Evolutionary conservation across 1,284 basidiomycete genomes (phyloP), one percentile per base, ranked within the genome.

Genomic region (Sanghuangporus sanghuang): DNA sequence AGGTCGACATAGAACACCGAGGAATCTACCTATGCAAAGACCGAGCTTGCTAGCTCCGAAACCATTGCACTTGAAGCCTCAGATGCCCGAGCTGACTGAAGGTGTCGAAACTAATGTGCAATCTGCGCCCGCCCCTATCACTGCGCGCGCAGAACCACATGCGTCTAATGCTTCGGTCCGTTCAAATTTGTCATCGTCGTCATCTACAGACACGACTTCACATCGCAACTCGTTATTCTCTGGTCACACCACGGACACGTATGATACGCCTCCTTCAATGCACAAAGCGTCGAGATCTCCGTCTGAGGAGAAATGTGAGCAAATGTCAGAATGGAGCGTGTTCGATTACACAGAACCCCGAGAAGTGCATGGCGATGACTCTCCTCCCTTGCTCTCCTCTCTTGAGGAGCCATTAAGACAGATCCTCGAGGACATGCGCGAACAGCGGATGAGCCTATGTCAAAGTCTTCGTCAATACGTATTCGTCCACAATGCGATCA

Each of bases 361-460:
- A 48, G 73, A 73, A 60, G 73, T 90, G 64, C 85, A 90, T 69
- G 73, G 72, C 39, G 76, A 79, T 21, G 60, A 71, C 64, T 81
- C 83, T n/a, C 87, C 87, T 1, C 80, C 82, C 12, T 74, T 82
- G 38, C 72, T 95, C 58, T 84, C 83, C 50, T 76, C 79, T 32
- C 85, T 89, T 68, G 78, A 83, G 40, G 87, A 92, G 64, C 93
- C 93, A 3, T 83, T 96, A 46, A 83, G 82, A 70, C 81, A 86
- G 62, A 83, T 95, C 2, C 77, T 96, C 35, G 90, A 92, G 73
- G 92, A 93, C 70, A 94, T 96, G 90, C 83, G 93, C 56, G 87
- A 94, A 71, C 93, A 96, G 76, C 79, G 93, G 57, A 96, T 96
- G 93, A 93, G 91, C 70, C 75, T 96, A 64, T 94, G 93, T 69